Percentiles rank a stretch among this genome's conserved stretches.
phyloP scores from a whole-genome alignment of 2,329 filamentous ascomycete species.

The Pezicula carpinea region DNA sequence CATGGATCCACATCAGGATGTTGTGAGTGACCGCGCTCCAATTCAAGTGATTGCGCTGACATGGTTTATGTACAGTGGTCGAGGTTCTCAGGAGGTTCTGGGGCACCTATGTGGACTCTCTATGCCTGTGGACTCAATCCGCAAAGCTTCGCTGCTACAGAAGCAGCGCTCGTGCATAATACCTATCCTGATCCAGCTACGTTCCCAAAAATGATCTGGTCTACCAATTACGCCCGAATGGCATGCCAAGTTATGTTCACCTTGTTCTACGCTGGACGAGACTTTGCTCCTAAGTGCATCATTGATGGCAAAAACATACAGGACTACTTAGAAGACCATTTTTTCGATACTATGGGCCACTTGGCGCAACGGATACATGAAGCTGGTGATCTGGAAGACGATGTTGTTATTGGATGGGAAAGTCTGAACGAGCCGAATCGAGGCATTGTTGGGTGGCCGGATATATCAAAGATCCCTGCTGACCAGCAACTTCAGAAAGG shows the following conservation, averaged over 20 bases:
- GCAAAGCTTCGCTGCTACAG: slow-evolving; percentile 74
- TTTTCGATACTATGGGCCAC: slow-evolving; percentile 72
- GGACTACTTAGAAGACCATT: slow-evolving; percentile 88
- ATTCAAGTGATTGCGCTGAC: slow-evolving; percentile 21
- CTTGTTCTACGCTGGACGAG: slow-evolving; percentile 82
- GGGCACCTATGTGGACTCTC: slow-evolving; percentile 95
- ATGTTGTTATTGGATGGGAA: slow-evolving; percentile 92
- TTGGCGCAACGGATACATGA: slow-evolving; percentile 82
- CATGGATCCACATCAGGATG: slow-evolving; percentile 98
- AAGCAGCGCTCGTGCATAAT: slow-evolving; percentile 93
- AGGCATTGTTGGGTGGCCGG: slow-evolving; percentile 77
- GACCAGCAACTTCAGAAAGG: slow-evolving; percentile 92
- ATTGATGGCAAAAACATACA: slow-evolving; percentile 95
- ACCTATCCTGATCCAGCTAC: slow-evolving; percentile 78
- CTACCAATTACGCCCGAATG: slow-evolving; percentile 89
- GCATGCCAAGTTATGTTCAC: slow-evolving; percentile 90
- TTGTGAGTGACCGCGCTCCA: slow-evolving; percentile 53
- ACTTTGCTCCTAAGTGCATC: slow-evolving; percentile 93
- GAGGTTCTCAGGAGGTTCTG: slow-evolving; percentile 86
- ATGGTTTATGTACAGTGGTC: slow-evolving; percentile 61
- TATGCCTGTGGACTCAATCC: slow-evolving; percentile 93
- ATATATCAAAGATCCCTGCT: slow-evolving; percentile 74
- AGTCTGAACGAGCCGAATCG: slow-evolving; percentile 93
- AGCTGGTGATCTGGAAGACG: slow-evolving; percentile 80
- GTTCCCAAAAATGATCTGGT: slow-evolving; percentile 99